Percentiles rank a stretch among this genome's conserved stretches.
Conservation (phyloP, 129 eudicot genomes). For the Cynara cardunculus region DNA sequence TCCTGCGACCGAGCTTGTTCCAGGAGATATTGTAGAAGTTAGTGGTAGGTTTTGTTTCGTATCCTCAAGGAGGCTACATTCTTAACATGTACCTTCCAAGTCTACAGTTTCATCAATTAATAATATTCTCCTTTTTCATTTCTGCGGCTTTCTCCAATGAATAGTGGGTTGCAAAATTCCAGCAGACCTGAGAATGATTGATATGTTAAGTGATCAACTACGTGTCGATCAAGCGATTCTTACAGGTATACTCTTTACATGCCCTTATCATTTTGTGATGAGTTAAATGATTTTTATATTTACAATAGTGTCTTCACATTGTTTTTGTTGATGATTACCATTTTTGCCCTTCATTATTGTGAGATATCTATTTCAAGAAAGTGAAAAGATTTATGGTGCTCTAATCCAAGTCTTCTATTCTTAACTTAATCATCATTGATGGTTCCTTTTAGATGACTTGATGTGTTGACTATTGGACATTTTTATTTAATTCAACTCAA, state of each 20-base stretch:
- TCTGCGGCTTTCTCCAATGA: slow-evolving; percentile 11
- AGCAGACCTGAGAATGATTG: slow-evolving; percentile 96
- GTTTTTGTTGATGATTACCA: background rate
- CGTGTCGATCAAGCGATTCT: slow-evolving; percentile 99
- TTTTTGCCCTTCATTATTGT: background rate
- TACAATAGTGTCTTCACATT: background rate
- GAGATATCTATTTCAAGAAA: background rate
- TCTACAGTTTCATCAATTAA: background rate
- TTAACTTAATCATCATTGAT: background rate
- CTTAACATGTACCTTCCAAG: background rate
- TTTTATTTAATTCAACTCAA: slow-evolving; percentile 2
- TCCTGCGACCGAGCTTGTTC: slow-evolving; percentile 95
- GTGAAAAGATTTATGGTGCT: background rate
- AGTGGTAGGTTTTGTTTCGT: slow-evolving; percentile 55
- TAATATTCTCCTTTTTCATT: slow-evolving; percentile 10
- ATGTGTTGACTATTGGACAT: background rate
- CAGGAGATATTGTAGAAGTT: slow-evolving; percentile 98
- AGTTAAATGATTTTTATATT: background rate
- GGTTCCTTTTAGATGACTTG: background rate
- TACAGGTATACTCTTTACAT: slow-evolving; percentile 55
- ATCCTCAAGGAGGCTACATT: background rate
- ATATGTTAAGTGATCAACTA: slow-evolving; percentile 72
- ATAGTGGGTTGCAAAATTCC: slow-evolving; percentile 97
- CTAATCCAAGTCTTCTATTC: background rate
- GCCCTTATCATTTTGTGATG: background rate